phyloP scores from a whole-genome alignment of 306 rosid genomes.

The Luffa aegyptiaca region DNA sequence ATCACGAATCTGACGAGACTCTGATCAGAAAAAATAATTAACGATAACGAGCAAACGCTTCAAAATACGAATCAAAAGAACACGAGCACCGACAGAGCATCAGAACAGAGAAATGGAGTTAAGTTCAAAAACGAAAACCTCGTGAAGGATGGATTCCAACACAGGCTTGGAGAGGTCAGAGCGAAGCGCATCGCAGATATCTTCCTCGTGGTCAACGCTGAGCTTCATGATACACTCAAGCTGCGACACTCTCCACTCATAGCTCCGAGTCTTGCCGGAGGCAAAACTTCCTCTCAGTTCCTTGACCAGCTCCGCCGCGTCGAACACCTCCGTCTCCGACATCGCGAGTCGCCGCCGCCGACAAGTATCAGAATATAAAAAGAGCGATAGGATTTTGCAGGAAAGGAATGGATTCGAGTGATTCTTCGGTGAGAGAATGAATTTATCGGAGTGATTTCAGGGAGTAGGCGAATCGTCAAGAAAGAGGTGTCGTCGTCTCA shows the following conservation, averaged over 20 bases:
- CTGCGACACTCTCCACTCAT: constrained; percentile 36
- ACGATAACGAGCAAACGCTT: not conserved
- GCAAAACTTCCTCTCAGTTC: constrained; percentile 11
- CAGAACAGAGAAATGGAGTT: not conserved
- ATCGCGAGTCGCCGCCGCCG: not conserved
- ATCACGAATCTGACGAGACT: not conserved
- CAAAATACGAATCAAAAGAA: not conserved
- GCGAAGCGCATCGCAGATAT: constrained; percentile 27
- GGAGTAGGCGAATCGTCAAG: not conserved
- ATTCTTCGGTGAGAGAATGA: not conserved
- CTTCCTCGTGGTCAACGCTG: constrained; percentile 21
- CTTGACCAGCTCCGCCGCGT: constrained; percentile 15
- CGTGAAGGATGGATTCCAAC: constrained; percentile 42
- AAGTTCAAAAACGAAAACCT: constrained; percentile 28
- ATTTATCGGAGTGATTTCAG: not conserved
- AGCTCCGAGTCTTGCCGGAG: constrained; percentile 28
- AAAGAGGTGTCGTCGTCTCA: not conserved
- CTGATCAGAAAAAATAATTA: not conserved
- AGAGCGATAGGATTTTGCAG: not conserved
- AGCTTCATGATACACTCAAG: constrained; percentile 15
- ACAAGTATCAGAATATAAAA: not conserved
- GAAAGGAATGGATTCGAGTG: not conserved
- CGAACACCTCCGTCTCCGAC: not conserved
- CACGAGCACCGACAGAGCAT: not conserved
- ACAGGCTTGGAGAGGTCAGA: constrained; percentile 61